Percentiles rank a stretch among this genome's conserved stretches.
These are phyloP conservation scores for Marchantia polymorpha DNA, from an alignment of 225 moss, liverwort and hornwort species.

Conservation along the genomic window DNA sequence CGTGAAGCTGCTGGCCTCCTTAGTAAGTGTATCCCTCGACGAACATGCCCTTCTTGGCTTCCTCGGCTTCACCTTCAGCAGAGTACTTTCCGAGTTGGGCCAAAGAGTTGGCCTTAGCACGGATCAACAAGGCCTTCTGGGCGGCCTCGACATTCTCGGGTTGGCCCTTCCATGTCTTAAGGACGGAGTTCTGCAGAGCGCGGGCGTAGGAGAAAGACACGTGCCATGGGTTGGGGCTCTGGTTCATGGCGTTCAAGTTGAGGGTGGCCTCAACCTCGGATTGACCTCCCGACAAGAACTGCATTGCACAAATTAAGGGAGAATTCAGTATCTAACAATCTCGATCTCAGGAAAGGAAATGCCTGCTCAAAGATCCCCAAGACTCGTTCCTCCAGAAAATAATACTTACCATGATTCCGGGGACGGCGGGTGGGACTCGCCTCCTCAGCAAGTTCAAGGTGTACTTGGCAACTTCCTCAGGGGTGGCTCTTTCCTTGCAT, in stretches of 20 bases:
- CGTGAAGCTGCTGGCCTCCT: neutral
- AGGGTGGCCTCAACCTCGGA: conserved; percentile 53
- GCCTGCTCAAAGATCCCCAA: neutral
- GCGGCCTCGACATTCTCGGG: conserved; percentile 41
- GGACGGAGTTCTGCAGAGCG: conserved; percentile 45
- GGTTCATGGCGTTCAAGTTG: conserved; percentile 51
- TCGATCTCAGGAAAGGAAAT: neutral
- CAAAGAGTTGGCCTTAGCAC: conserved; percentile 47
- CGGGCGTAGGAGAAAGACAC: conserved; percentile 52
- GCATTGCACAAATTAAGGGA: neutral
- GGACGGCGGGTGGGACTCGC: conserved; percentile 43
- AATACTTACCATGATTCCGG: conserved; percentile 45
- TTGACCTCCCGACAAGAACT: conserved; percentile 56
- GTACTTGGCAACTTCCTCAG: conserved; percentile 43
- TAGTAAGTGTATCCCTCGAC: conserved; percentile 37
- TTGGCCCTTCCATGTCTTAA: conserved; percentile 53
- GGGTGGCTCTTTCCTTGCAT: conserved; percentile 36
- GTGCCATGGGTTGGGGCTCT: conserved; percentile 50
- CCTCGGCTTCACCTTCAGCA: conserved; percentile 47
- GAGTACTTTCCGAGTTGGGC: conserved; percentile 58
- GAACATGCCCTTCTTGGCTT: conserved; percentile 50
- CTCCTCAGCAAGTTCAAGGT: conserved; percentile 42
- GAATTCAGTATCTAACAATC: neutral
- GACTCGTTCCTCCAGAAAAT: neutral
- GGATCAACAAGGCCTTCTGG: conserved; percentile 40